Percentiles rank a stretch among this genome's conserved stretches.
These are phyloP conservation scores for Cicer bijugum DNA, from an alignment of 306 rosid genomes.

Conservation along the genomic window DNA sequence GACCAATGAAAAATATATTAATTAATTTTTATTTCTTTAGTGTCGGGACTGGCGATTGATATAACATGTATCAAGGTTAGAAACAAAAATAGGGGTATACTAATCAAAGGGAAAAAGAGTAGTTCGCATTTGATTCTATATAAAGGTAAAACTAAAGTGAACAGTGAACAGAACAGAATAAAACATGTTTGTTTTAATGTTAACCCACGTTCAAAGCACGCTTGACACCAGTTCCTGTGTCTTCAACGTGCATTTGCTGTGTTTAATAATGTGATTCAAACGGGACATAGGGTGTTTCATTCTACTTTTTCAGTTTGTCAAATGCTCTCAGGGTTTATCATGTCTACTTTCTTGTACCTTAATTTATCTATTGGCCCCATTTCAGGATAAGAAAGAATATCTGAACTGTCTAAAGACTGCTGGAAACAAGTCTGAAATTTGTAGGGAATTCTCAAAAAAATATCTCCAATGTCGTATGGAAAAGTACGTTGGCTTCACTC, in stretches of 20 bases:
- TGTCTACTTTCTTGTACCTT: slow-evolving; percentile 1
- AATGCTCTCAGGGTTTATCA: not conserved
- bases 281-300: not conserved
- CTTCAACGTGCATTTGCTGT: not conserved
- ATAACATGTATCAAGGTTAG: not conserved
- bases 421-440: slow-evolving; percentile 74
- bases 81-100: not conserved
- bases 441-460: slow-evolving; percentile 78
- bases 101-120: not conserved
- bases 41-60: not conserved
- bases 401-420: slow-evolving; percentile 75
- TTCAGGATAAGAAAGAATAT: slow-evolving; percentile 90
- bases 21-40: not conserved
- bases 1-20: not conserved
- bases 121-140: not conserved
- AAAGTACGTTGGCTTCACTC: slow-evolving; percentile 65
- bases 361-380: slow-evolving; percentile 28
- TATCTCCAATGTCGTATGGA: slow-evolving; percentile 90
- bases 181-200: not conserved
- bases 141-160: not conserved
- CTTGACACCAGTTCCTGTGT: not conserved
- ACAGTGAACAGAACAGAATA: not conserved
- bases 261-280: not conserved
- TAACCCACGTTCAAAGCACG: not conserved
- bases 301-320: not conserved